phyloP scores from a whole-genome alignment of 2,329 filamentous ascomycete genomes.

The Epichloe typhina region DNA sequence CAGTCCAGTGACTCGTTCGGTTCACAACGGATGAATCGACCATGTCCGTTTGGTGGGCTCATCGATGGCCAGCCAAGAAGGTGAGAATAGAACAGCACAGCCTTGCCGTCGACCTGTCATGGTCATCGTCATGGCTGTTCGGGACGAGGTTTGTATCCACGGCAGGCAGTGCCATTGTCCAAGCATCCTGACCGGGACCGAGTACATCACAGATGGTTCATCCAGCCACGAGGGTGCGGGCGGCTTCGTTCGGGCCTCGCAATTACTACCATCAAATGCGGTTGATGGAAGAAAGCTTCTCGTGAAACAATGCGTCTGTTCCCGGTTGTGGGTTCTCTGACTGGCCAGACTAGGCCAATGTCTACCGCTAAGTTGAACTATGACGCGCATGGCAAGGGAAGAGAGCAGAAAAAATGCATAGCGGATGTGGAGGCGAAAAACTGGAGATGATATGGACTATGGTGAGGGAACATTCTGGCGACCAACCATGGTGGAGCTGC shows the following conservation, averaged over 20 bases:
- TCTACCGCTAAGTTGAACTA: background rate
- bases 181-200: background rate
- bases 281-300: background rate
- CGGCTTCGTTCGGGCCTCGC: background rate
- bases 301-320: background rate
- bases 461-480: background rate
- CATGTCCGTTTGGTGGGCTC: no score
- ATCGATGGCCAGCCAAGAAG: no score
- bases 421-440: conserved; percentile 1
- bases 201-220: background rate
- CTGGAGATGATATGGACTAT: background rate
- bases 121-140: no score
- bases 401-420: background rate
- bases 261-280: background rate
- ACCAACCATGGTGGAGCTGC: background rate
- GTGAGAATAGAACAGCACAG: no score
- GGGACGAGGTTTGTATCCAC: no score
- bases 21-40: no score
- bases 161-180: background rate
- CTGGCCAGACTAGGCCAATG: background rate
- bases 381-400: background rate
- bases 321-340: background rate
- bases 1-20: no score
- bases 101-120: no score
- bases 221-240: background rate